Base-by-base conservation (phyloP, 306 rosid genomes). In the Vigna trinervia region DNA sequence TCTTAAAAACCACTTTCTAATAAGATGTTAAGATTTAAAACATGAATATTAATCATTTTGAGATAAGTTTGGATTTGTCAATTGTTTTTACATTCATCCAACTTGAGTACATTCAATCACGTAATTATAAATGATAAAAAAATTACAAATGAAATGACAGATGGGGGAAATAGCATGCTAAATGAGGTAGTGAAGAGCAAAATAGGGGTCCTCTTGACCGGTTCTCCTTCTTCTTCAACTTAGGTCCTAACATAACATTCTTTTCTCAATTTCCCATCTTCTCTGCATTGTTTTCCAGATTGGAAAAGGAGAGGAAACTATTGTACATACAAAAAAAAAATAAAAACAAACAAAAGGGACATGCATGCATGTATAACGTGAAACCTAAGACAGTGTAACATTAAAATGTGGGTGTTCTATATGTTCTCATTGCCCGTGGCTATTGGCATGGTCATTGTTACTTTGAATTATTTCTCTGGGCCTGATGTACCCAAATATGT, bases 401-500 rank as follows among this genome's bases (percentile, higher is more conserved):
- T 45, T 22, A 73, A 78, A 77, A 94, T 95, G 98, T 91, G 97
- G 93, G 95, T 92, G 84, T 95, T 95, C 79, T 95, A 95, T 82
- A 81, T 95, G 92, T 85, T 95, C 78, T 92, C 97, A 22, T 80
- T 95, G 79, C 97, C 98, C 71, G 78, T 95, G 36, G 89, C 97
- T 22, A 67, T 92, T 75, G 97, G 93, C 56, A 89, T 95, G 98
- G 98, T 92, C 41, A 88, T 92, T 76, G 41, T 89, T 28, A 90
- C 98, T 13, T 88, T 95, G 82, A 72, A 56, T 77, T 95, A 92
- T 84, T 95, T 95, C 80, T 90, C 97, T 26, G 97, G 98, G 68
- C 98, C 98, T 14, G 87, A 88, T 82, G 93, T 92, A 2, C 98
- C 95, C 63, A 89, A 82, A 54, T 95, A 95, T 76, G 98, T 95